These are phyloP conservation scores for Pneumocystis sp. DNA, from an alignment of 1,139 yeast genomes.

Conservation along the genomic window DNA sequence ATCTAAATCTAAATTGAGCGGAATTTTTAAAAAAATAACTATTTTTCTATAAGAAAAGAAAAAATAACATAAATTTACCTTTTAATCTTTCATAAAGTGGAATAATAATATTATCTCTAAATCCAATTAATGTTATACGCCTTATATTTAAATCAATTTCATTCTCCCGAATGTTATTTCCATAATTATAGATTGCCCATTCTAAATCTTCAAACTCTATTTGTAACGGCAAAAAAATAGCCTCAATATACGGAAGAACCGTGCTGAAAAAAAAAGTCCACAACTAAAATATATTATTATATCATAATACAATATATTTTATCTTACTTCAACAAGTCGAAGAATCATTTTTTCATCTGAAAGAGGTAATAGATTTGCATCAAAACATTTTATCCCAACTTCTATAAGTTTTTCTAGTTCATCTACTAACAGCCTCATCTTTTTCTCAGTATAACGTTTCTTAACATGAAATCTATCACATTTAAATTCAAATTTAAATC, in stretches of 20 bases:
- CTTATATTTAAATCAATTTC: slow-evolving; percentile 19
- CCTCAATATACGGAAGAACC: slow-evolving; percentile 42
- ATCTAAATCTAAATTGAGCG: slow-evolving; percentile 4
- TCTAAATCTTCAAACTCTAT: slow-evolving; percentile 33
- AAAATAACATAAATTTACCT: slow-evolving; percentile 36
- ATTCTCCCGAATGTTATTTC: neutral
- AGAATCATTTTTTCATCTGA: slow-evolving; percentile 19
- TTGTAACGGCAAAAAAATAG: slow-evolving; percentile 47
- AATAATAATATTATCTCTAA: slow-evolving; percentile 24
- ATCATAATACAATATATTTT: neutral
- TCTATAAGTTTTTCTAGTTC: slow-evolving; percentile 36
- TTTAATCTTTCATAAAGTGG: slow-evolving; percentile 33
- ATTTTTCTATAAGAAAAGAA: slow-evolving; percentile 23
- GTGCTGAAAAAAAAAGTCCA: slow-evolving; percentile 46
- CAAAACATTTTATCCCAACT: slow-evolving; percentile 32
- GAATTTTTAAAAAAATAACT: slow-evolving; percentile 7
- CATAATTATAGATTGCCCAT: neutral
- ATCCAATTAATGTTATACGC: slow-evolving; percentile 22
- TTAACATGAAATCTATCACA: slow-evolving; percentile 28
- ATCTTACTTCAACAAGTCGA: slow-evolving; percentile 21
- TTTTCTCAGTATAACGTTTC: slow-evolving; percentile 30
- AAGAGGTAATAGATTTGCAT: slow-evolving; percentile 19
- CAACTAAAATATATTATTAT: neutral
- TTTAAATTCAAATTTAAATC: neutral
- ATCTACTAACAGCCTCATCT: slow-evolving; percentile 27